Base-by-base conservation (phyloP, 805 yeast genomes). In the Sugiyamaella valdiviana region DNA sequence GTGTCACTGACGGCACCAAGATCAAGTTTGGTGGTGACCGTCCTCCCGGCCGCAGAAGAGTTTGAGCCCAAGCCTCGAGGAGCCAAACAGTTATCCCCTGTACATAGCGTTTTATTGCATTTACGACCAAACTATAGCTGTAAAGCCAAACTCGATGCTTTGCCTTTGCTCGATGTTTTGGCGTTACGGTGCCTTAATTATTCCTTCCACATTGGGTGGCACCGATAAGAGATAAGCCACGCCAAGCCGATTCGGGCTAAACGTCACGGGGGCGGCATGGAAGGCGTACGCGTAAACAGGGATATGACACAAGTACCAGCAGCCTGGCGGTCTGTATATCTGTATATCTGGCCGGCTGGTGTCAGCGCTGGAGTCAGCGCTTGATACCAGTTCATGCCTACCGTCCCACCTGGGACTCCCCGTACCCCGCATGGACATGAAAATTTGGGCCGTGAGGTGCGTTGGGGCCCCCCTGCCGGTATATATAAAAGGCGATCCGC, bases 11-110 rank as follows among this genome's bases (percentile, higher is more conserved):
- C 61, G 74, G 76, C 55, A 88, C 99, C 5, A 78, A 78, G 50
- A 75, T 91, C 72, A 84, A 85, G 67, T 87, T 87, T 61, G 99
- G 99, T 74, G 98, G 98, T 74, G 83, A 78, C 42, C 79, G 93
- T 60, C 75, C 95, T 17, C 95, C 91, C 68, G 79, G 82, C 64
- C 74, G 74, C 50, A 83, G 96, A 73, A 51, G 72, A 39, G 64
- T 67, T 35, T 67, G n/a, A n/a, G n/a, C n/a, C n/a, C n/a, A n/a
- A n/a, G n/a, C n/a, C n/a, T n/a, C n/a, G n/a, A n/a, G n/a, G n/a
- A 58, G 48, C 19, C 19, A 12, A 17, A 9, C 20, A 37, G 17
- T 6, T 19, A 7, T 2, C 20, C 20, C 17, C 22, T 37, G 39
- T 37, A 37, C 22, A 37, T 37, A 37, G 21, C 17, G 17, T 37